Base-by-base conservation (phyloP, 345 rosid genomes). In the Bruguiera parviflora region DNA sequence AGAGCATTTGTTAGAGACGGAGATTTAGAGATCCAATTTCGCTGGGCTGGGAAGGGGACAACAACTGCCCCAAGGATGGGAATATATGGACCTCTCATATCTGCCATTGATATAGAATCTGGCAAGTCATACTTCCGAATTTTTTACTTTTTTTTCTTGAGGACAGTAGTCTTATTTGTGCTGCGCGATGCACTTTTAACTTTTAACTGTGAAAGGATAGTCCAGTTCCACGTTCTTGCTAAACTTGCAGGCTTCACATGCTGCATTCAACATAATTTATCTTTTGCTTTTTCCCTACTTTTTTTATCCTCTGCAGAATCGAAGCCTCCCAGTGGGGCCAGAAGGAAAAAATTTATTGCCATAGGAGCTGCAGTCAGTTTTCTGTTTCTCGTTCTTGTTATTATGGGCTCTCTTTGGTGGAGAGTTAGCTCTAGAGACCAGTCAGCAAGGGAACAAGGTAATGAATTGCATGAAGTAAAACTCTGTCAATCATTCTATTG, bases 361-460 rank as follows among this genome's bases (percentile, higher is more conserved):
- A 75, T 74, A 61, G 83, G 77, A 68, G 80, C 65, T 21, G 57
- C 68, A 5, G 71, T 66, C 75, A 52, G 72, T 39, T 53, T 49
- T 4, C 28, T 67, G 55, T 73, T 79, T 53, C 61, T 82, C 21
- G 20, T 74, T 72, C 43, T 85, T 25, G 11, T 62, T 52, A 29
- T 72, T 5, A 20, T 49, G 5, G 75, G 77, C 9, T 46, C 58
- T 19, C 49, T 79, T 49, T 82, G 56, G 77, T 75, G 90, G 88
- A 84, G 67, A 78, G 67, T 39, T 61, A 86, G 85, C 11, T 74
- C 62, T 5, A 21, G 63, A n/a, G 33, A n/a, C 33, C 31, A 22
- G 29, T 6, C 19, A 33, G 33, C n/a, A 10, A 64, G 55, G 27
- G 69, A 70, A 58, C 57, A 21, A 72, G 79, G 82, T 79, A 65